phyloP scores from a whole-genome alignment of 768 basidiomycete species.

The Daedaleopsis nitida region DNA sequence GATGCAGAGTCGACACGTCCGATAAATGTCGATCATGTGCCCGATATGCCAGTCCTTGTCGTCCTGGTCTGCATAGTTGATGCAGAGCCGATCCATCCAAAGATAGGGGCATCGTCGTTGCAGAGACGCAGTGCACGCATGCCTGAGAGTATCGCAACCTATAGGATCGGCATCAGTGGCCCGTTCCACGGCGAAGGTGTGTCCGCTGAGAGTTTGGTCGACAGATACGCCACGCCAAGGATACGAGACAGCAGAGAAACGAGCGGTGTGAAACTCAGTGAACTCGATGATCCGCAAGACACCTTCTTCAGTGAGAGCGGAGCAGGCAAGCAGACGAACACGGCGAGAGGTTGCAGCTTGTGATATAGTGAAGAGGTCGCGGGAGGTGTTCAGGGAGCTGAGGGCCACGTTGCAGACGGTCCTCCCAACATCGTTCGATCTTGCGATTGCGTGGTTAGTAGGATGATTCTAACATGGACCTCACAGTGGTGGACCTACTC shows the following conservation, averaged over 20 bases:
- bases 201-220: neutral
- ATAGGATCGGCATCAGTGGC: constrained; percentile 13
- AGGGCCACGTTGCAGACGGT: neutral
- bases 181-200: constrained; percentile 7
- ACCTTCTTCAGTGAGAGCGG: neutral
- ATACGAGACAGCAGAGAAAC: constrained; percentile 17
- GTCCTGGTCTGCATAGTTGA: constrained; percentile 2
- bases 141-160: neutral
- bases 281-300: constrained; percentile 13
- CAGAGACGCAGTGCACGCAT: constrained; percentile 8
- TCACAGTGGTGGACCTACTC: no score
- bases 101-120: neutral
- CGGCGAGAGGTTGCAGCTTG: neutral
- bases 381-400: neutral
- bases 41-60: constrained; percentile 17
- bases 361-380: constrained; percentile 2
- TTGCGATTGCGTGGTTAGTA: no score
- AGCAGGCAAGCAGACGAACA: constrained; percentile 12
- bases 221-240: constrained; percentile 9
- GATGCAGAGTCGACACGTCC: constrained; percentile 8
- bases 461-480: no score
- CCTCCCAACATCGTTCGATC: neutral
- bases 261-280: neutral
- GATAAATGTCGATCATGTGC: constrained; percentile 11
- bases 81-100: constrained; percentile 16